Base-by-base conservation (phyloP, 2,329 filamentous ascomycete species). In the Talaromyces sp. region DNA sequence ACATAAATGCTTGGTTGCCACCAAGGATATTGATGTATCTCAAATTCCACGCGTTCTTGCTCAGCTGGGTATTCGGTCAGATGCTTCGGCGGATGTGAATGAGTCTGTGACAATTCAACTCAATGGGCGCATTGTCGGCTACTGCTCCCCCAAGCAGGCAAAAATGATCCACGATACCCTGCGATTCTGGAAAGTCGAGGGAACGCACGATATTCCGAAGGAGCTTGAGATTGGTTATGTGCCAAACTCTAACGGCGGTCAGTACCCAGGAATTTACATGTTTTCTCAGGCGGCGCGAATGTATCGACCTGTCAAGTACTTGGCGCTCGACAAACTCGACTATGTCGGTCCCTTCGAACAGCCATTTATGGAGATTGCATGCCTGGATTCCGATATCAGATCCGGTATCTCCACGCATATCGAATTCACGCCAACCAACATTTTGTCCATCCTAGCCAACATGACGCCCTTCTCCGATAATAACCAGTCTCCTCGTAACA, bases 381-480 rank as follows among this genome's bases (percentile, higher is more conserved):
- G 92, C 68, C 88, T 91, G n/a, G 89, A 93, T 56, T 84, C 88
- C 36, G 95, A 99, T 74, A 87, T 98, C 64, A 84, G 90, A 31
- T 90, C 92, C n/a, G 92, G 92, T 56, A 85, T 93, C 70, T 92
- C 92, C 4, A 96, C 92, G 0, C 95, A 99, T 72, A 92, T 98
- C 52, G 95, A 99, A 76, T 91, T 90, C 70, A 89, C 93, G 62
- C 93, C 95, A 1, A 99, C 95, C 34, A 95, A 98, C 77, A 98
- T 99, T 67, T 86, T 99, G 30, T 98, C 94, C 7, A 98, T 99
- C 66, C 84, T 99, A 57, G 95, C 95, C 70, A 98, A 98, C 78
- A 96, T 97, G 89, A 99, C 95, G 0, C 95, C 95, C 3, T 99
- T 99, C 79, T 97, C 94, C 54, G 92, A 99, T 75, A 96, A 96